A percentile compares a stretch with the other conserved stretches of the same genome.
Conservation (phyloP, 306 rosid genomes). For the Cicer yamashitae region DNA sequence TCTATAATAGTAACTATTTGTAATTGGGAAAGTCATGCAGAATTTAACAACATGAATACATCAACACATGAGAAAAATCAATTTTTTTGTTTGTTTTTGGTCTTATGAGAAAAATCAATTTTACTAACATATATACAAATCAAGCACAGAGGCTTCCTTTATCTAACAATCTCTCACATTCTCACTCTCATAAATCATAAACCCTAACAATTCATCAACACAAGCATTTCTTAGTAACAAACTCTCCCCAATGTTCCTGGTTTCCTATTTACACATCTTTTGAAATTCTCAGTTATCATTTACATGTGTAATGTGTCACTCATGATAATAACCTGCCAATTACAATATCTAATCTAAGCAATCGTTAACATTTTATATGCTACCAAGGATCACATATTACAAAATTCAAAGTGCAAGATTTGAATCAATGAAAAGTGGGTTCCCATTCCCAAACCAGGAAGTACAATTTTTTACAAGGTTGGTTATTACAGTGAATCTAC, state of each 20-base stretch:
- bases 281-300: neutral
- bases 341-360: neutral
- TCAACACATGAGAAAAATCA: neutral
- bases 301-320: neutral
- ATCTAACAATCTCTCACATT: neutral
- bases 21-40: neutral
- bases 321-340: neutral
- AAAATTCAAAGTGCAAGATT: neutral
- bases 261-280: neutral
- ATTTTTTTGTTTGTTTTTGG: neutral
- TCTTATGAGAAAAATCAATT: neutral
- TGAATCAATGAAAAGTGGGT: constrained; percentile 1
- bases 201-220: neutral
- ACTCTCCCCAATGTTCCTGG: neutral
- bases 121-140: neutral
- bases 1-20: neutral
- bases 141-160: neutral
- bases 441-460: neutral
- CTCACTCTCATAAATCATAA: neutral
- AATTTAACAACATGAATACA: neutral
- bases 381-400: neutral
- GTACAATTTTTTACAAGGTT: constrained; percentile 16
- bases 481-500: constrained; percentile 22
- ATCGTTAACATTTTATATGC: too few relatives aligned
- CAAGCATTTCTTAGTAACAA: neutral